Evolutionary conservation across 2,329 filamentous ascomycete genomes (phyloP).

Genomic region (Colletotrichum phormii): DNA sequence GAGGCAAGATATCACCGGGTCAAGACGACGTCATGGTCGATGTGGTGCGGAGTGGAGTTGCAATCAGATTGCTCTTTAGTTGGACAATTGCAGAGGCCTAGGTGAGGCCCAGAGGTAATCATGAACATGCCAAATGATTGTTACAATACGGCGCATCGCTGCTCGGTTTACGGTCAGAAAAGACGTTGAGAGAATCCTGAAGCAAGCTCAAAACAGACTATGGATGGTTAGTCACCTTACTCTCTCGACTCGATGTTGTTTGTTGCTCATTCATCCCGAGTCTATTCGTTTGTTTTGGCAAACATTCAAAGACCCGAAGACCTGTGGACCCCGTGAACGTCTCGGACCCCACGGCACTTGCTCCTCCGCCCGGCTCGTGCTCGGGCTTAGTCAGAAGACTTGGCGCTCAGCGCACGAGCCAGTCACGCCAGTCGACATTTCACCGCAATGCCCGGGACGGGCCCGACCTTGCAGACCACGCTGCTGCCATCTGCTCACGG

Average conservation of each 20-base stretch:
- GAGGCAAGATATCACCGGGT: background rate
- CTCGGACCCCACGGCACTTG: background rate
- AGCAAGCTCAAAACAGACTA: background rate
- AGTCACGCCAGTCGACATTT: background rate
- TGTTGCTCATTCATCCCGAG: background rate
- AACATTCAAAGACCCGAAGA: background rate
- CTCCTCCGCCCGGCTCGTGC: background rate
- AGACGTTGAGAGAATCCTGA: background rate
- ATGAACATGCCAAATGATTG: background rate
- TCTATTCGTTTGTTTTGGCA: background rate
- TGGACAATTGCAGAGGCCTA: background rate
- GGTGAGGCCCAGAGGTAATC: background rate
- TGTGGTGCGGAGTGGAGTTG: background rate
- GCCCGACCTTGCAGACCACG: background rate
- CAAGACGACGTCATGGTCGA: background rate
- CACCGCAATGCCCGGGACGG: slow-evolving; percentile 3
- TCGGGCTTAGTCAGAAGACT: background rate
- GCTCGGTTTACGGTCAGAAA: background rate
- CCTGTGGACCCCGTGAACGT: too few species aligned
- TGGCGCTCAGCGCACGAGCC: background rate
- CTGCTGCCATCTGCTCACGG: slow-evolving; percentile 7
- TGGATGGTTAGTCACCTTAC: background rate
- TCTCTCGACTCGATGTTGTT: background rate
- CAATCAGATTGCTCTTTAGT: background rate
- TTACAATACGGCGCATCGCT: too few species aligned